phyloP scores from a whole-genome alignment of 345 rosid genomes.

The Euphorbia tirucalli region DNA sequence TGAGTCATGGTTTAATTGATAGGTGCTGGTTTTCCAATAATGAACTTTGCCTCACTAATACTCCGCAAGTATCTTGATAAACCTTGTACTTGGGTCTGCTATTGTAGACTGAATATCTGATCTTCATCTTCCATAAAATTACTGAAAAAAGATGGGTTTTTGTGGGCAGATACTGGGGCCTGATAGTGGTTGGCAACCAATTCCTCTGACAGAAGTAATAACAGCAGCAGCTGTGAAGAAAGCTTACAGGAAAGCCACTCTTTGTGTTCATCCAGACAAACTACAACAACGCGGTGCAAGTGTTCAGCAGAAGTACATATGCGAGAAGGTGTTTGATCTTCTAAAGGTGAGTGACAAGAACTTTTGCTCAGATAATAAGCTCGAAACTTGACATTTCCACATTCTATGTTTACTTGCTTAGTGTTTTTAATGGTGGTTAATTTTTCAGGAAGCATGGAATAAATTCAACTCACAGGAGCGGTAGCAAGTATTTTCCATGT shows the following conservation, averaged over 20 bases:
- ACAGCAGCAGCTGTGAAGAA: conserved; percentile 89
- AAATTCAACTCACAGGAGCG: conserved; percentile 92
- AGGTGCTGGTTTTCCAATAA: background rate
- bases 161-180: conserved; percentile 77
- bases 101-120: background rate
- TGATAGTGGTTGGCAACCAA: conserved; percentile 92
- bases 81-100: background rate
- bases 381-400: no score
- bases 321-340: conserved; percentile 95
- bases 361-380: no score
- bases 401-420: background rate
- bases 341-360: conserved; percentile 73
- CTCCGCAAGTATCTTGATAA: background rate
- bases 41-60: background rate
- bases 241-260: conserved; percentile 98
- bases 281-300: conserved; percentile 91
- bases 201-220: conserved; percentile 92
- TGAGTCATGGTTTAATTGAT: background rate
- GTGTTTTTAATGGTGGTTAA: conserved; percentile 10
- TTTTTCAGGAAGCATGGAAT: conserved; percentile 92
- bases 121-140: background rate
- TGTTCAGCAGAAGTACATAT: conserved; percentile 88
- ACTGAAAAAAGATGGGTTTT: conserved; percentile 16
- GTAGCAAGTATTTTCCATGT: conserved; percentile 25
- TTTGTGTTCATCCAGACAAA: conserved; percentile 96